A percentile compares a stretch with the other conserved stretches of the same genome.
phyloP scores from a whole-genome alignment of 495 filamentous ascomycete species.

The Aspergillus nanangensis region DNA sequence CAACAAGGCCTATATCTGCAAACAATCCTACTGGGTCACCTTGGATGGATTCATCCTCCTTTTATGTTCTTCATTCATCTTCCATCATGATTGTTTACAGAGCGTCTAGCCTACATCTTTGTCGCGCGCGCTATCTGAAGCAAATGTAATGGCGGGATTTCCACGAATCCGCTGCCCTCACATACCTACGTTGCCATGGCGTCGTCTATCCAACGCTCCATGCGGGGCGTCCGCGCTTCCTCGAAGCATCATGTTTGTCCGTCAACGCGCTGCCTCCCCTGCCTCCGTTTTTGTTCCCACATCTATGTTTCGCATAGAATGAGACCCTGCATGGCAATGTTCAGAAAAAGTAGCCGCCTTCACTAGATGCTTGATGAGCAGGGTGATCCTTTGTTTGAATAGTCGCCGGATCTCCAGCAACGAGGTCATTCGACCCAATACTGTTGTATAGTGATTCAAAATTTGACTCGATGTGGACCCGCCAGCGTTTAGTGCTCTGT shows the following conservation, averaged over 20 bases:
- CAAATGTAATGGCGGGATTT: background rate
- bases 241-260: background rate
- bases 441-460: too few relatives aligned
- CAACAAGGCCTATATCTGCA: too few relatives aligned
- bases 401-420: constrained; percentile 1
- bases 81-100: too few relatives aligned
- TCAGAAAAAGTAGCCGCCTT: background rate
- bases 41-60: too few relatives aligned
- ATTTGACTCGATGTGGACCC: too few relatives aligned
- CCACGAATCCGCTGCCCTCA: background rate
- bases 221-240: background rate
- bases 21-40: too few relatives aligned
- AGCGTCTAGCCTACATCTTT: too few relatives aligned
- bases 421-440: background rate
- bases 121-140: constrained; percentile 5
- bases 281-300: background rate
- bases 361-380: background rate
- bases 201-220: background rate
- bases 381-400: background rate
- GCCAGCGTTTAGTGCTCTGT: too few relatives aligned
- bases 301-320: background rate
- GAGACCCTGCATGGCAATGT: background rate
- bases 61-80: too few relatives aligned
- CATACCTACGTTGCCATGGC: background rate
- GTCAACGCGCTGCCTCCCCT: background rate